These are phyloP conservation scores for Stephanodiscus triporus DNA, from an alignment of 108 stramenopile genomes.

Conservation along the genomic window DNA sequence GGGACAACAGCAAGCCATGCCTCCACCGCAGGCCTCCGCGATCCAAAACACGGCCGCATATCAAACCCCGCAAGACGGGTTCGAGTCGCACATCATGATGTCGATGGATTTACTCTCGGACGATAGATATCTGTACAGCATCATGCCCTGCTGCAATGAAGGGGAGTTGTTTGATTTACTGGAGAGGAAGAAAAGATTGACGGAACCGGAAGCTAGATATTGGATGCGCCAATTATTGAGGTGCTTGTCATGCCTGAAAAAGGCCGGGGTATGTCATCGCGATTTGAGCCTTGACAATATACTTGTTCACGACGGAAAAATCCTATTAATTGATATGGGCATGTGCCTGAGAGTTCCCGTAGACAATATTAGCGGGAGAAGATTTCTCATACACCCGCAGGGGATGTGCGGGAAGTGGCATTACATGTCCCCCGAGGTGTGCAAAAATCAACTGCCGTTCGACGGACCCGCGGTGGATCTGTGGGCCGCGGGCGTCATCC, in stretches of 20 bases:
- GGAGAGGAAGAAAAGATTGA: slow-evolving; percentile 72
- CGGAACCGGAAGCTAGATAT: slow-evolving; percentile 79
- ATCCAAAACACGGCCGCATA: slow-evolving; percentile 11
- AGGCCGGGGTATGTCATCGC: slow-evolving; percentile 83
- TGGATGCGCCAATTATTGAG: slow-evolving; percentile 88
- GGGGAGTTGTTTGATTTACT: slow-evolving; percentile 89
- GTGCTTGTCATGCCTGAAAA: slow-evolving; percentile 83
- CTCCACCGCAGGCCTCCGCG: slow-evolving; percentile 3
- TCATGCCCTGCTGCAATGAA: slow-evolving; percentile 90
- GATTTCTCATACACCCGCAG: slow-evolving; percentile 71
- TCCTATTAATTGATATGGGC: slow-evolving; percentile 92
- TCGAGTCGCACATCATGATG: slow-evolving; percentile 77
- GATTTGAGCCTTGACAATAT: slow-evolving; percentile 93
- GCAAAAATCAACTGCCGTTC: slow-evolving; percentile 72
- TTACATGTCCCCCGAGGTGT: slow-evolving; percentile 93
- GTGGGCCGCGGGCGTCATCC: slow-evolving; percentile 94
- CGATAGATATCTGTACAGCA: slow-evolving; percentile 78
- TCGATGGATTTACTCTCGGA: slow-evolving; percentile 82
- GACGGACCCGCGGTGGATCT: slow-evolving; percentile 92
- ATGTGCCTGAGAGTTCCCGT: slow-evolving; percentile 89
- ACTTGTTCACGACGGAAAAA: slow-evolving; percentile 63
- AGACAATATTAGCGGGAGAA: slow-evolving; percentile 14
- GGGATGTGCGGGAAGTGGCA: slow-evolving; percentile 91
- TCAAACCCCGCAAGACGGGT: slow-evolving; percentile 46
- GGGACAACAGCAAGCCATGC: slow-evolving; percentile 1